Evolutionary conservation across 306 rosid species (phyloP), one percentile per base, ranked within the genome.

Genomic region (Dalbergia cochinchinensis): DNA sequence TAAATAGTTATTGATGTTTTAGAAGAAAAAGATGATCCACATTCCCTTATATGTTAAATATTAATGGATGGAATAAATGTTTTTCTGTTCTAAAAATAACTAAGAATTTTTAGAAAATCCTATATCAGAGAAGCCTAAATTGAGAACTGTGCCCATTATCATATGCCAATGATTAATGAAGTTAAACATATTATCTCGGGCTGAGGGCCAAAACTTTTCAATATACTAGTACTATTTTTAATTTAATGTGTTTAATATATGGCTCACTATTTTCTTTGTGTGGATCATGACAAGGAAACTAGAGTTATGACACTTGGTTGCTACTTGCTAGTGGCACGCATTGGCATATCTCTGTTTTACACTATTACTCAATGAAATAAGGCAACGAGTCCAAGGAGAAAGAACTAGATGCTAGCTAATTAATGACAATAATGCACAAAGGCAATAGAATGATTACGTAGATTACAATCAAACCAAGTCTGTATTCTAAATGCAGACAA

Each of bases 401-500:
- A 53, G 78, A 82, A 77, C 60, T 5, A 83, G 79, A 79, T 77
- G 71, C 65, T 42, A 71, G 67, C 5, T 82, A 11, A 69, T 69
- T 44, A 69, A 26, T 45, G 22, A 47, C 71, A 82, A 82, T 65
- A 77, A 54, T 63, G 72, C 74, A 8, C 16, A 69, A 59, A 69
- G 63, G 35, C 8, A 78, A 12, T 13, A 1, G 75, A 65, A 71
- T 82, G 74, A 66, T 82, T 76, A 73, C 78, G 80, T 74, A 83
- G 74, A 63, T 53, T 66, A 70, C 72, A 85, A 80, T 72, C 69
- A 72, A 86, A 82, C 66, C 18, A 76, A 64, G 20, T 34, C 31
- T 55, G 80, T 41, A 81, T 48, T 35, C 67, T 76, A 84, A 81
- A 71, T 74, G 81, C 20, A 78, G 84, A 83, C 90, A 88, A 88